A percentile compares a stretch with the other conserved stretches of the same genome.
Conservation (phyloP, 306 rosid species). For the Castanopsis chinensis region DNA sequence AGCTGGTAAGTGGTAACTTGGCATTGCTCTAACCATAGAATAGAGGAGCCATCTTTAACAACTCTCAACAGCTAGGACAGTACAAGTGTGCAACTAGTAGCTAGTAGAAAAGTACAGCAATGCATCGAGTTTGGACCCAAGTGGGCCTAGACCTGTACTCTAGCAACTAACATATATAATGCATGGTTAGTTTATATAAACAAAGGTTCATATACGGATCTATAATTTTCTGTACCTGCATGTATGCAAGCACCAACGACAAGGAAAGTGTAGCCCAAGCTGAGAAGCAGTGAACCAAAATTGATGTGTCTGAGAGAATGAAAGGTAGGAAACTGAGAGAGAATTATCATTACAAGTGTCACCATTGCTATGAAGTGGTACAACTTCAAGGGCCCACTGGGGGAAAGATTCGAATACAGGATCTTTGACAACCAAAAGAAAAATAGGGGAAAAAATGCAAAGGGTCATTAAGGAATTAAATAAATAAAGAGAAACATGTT, state of each 20-base stretch:
- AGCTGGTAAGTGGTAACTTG: too few relatives aligned
- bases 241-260: slow-evolving; percentile 70
- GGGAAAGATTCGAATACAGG: slow-evolving; percentile 62
- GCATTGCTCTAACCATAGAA: too few relatives aligned
- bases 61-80: too few relatives aligned
- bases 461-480: neutral
- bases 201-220: neutral
- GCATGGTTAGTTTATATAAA: neutral
- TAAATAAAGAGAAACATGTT: neutral
- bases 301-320: slow-evolving; percentile 88
- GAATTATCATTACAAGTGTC: slow-evolving; percentile 67
- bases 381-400: slow-evolving; percentile 72
- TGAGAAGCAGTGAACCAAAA: slow-evolving; percentile 65
- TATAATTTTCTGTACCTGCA: slow-evolving; percentile 46
- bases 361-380: slow-evolving; percentile 93
- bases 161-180: neutral
- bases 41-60: too few relatives aligned
- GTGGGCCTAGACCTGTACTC: too few relatives aligned
- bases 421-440: slow-evolving; percentile 39
- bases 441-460: neutral
- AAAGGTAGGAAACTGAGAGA: slow-evolving; percentile 87
- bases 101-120: too few relatives aligned
- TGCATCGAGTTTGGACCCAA: too few relatives aligned
- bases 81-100: too few relatives aligned
- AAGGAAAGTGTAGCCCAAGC: slow-evolving; percentile 71